Percentiles rank a stretch among this genome's conserved stretches.
phyloP scores from a whole-genome alignment of 2,329 filamentous ascomycete species.

The Fusarium coicis region DNA sequence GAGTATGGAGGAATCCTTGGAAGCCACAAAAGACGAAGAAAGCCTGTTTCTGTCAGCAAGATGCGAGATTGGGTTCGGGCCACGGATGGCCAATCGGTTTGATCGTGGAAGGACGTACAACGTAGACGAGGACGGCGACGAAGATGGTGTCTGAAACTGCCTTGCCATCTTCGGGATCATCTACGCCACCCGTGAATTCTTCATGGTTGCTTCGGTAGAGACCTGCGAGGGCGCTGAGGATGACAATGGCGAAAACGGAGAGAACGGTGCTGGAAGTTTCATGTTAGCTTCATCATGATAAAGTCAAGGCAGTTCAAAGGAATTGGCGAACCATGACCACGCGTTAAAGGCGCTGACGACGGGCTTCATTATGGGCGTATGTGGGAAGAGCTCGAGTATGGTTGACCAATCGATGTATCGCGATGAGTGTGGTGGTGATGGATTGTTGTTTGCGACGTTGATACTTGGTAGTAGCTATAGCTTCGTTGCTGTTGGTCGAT shows the following conservation, averaged over 20 bases:
- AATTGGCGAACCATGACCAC: slow-evolving; percentile 83
- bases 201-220: slow-evolving; percentile 86
- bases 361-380: slow-evolving; percentile 81
- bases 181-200: slow-evolving; percentile 80
- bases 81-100: not conserved
- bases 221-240: slow-evolving; percentile 71
- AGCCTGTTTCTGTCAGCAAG: slow-evolving; percentile 61
- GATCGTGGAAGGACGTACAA: slow-evolving; percentile 66
- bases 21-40: slow-evolving; percentile 94
- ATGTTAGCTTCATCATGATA: slow-evolving; percentile 41
- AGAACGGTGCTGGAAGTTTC: slow-evolving; percentile 72
- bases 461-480: slow-evolving; percentile 19
- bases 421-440: not conserved
- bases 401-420: not conserved
- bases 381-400: not conserved
- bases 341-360: slow-evolving; percentile 91
- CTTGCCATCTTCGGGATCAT: slow-evolving; percentile 76
- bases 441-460: slow-evolving; percentile 27
- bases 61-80: not conserved
- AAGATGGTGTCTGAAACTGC: slow-evolving; percentile 89
- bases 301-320: slow-evolving; percentile 13
- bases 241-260: slow-evolving; percentile 72
- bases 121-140: slow-evolving; percentile 87
- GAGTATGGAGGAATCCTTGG: slow-evolving; percentile 86
- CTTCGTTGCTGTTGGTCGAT: slow-evolving; percentile 29